A percentile compares a stretch with the other conserved stretches of the same genome.
phyloP scores from a whole-genome alignment of 768 basidiomycete genomes.

The Mycena olivaceomarginata region DNA sequence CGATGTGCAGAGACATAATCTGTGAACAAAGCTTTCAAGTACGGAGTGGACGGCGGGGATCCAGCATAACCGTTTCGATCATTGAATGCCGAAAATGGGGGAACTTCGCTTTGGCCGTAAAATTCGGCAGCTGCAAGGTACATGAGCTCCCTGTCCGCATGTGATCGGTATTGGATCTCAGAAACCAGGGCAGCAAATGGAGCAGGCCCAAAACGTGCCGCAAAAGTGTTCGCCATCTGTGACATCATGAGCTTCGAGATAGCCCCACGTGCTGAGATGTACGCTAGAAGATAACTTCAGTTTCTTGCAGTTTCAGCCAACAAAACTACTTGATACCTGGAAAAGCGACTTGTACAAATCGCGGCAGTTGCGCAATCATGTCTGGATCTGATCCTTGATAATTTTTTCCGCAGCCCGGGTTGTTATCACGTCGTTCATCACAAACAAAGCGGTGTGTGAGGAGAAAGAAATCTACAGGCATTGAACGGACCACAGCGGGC shows the following conservation, averaged over 20 bases:
- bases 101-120: neutral
- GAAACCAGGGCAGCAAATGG: constrained; percentile 29
- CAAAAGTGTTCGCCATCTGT: constrained; percentile 31
- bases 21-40: constrained; percentile 17
- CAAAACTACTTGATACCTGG: no score
- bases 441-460: no score
- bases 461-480: no score
- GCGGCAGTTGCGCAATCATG: no score
- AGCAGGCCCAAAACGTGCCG: constrained; percentile 21
- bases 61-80: constrained; percentile 15
- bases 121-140: constrained; percentile 18
- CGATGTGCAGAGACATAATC: constrained; percentile 8
- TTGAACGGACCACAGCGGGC: no score
- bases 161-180: constrained; percentile 15
- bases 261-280: constrained; percentile 21
- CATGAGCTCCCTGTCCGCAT: constrained; percentile 28
- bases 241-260: constrained; percentile 22
- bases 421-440: no score
- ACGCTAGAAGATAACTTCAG: constrained; percentile 1
- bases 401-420: no score
- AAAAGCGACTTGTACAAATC: no score
- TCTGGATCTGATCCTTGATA: no score
- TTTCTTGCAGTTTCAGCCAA: no score
- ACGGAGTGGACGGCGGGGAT: neutral
- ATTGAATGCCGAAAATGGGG: constrained; percentile 3